phyloP scores from a whole-genome alignment of 2,329 filamentous ascomycete species.

The Alternaria hordeiaustralica region DNA sequence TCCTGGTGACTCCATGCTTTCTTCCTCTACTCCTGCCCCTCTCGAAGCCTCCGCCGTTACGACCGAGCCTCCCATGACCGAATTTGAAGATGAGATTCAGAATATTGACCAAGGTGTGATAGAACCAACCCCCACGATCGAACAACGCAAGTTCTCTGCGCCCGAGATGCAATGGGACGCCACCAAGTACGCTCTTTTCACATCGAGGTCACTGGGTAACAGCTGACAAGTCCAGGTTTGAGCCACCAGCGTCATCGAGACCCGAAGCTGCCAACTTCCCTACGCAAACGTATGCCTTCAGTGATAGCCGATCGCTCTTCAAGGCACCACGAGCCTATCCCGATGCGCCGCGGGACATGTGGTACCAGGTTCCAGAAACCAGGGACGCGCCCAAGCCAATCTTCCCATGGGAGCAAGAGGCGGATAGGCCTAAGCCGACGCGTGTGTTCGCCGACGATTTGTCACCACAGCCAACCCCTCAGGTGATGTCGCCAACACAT shows the following conservation, averaged over 20 bases:
- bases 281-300: slow-evolving; percentile 81
- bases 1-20: slow-evolving; percentile 8
- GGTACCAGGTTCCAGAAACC: slow-evolving; percentile 75
- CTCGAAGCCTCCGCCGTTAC: slow-evolving; percentile 41
- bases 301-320: slow-evolving; percentile 75
- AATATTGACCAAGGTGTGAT: slow-evolving; percentile 52
- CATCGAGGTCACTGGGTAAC: background rate
- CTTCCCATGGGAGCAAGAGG: slow-evolving; percentile 88
- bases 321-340: slow-evolving; percentile 78
- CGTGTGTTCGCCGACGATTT: slow-evolving; percentile 70
- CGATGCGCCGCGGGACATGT: slow-evolving; percentile 85
- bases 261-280: slow-evolving; percentile 90
- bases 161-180: slow-evolving; percentile 68
- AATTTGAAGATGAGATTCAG: slow-evolving; percentile 52
- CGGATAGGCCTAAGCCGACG: slow-evolving; percentile 66
- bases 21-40: slow-evolving; percentile 22
- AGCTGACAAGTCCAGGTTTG: slow-evolving; percentile 36
- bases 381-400: slow-evolving; percentile 69
- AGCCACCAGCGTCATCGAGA: slow-evolving; percentile 68
- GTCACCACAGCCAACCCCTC: slow-evolving; percentile 47
- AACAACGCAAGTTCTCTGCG: slow-evolving; percentile 62
- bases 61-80: slow-evolving; percentile 53
- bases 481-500: slow-evolving; percentile 25
- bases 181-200: slow-evolving; percentile 56
- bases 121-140: slow-evolving; percentile 53